phyloP scores from a whole-genome alignment of 1,284 basidiomycete species.

The Pseudozyma pruni region DNA sequence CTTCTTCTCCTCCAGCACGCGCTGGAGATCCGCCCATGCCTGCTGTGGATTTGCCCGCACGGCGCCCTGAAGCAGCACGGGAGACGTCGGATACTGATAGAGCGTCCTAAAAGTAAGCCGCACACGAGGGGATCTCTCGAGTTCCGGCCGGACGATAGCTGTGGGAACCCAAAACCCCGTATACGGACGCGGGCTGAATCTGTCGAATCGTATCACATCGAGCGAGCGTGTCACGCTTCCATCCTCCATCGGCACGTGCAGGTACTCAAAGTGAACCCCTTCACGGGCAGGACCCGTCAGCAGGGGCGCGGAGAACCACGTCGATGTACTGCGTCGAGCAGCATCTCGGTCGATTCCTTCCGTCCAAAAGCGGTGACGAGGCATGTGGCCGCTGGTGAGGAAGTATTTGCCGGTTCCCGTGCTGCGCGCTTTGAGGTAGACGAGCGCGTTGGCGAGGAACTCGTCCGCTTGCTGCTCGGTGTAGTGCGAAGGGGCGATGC shows the following conservation, averaged over 20 bases:
- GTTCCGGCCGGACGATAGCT: constrained; percentile 5
- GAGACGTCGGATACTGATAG: constrained; percentile 14
- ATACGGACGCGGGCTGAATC: background rate
- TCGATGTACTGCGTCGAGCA: too few species aligned
- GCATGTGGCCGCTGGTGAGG: background rate
- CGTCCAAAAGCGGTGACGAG: background rate
- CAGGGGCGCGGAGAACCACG: constrained; percentile 7
- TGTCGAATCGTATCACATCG: constrained; percentile 14
- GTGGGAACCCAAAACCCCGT: constrained; percentile 14
- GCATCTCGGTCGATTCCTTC: background rate
- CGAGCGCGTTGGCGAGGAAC: constrained; percentile 12
- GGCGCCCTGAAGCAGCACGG: background rate
- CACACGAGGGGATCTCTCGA: background rate
- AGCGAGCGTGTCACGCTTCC: background rate
- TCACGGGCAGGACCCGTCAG: background rate
- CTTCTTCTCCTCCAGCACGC: background rate
- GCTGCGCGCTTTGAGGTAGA: background rate
- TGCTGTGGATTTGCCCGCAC: background rate
- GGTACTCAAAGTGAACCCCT: background rate
- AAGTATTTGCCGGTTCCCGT: too few species aligned
- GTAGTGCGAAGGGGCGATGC: background rate
- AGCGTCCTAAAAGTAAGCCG: background rate
- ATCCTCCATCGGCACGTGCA: background rate
- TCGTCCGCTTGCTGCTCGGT: constrained; percentile 7
- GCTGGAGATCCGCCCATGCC: background rate